These are phyloP conservation scores for Tanacetum coccineum DNA, from an alignment of 129 eudicot genomes.

Conservation along the genomic window DNA sequence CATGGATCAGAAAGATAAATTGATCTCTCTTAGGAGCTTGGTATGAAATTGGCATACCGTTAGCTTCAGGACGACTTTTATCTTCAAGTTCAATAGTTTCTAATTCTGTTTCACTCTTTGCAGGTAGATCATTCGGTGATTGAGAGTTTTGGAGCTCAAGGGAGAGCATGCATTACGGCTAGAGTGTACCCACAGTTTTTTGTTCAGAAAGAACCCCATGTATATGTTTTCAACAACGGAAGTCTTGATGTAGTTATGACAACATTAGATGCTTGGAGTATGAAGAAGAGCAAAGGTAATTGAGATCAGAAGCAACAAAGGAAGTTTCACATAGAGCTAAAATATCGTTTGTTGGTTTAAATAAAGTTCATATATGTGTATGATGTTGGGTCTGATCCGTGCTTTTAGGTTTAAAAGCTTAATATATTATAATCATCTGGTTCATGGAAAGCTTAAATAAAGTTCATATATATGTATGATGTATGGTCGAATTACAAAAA, in stretches of 20 bases:
- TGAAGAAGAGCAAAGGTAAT: constrained; percentile 46
- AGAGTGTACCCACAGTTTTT: constrained; percentile 43
- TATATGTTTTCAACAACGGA: constrained; percentile 52
- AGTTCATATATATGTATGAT: too few species aligned
- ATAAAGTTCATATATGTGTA: constrained; percentile 2
- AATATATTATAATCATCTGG: too few species aligned
- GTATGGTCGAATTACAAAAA: neutral
- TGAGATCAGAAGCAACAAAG: constrained; percentile 9
- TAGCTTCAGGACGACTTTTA: neutral
- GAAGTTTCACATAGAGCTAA: neutral
- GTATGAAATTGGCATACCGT: constrained; percentile 27
- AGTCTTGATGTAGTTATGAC: constrained; percentile 31
- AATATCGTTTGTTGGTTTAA: neutral
- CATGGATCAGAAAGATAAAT: constrained; percentile 33
- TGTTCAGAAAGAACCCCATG: constrained; percentile 30
- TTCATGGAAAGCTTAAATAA: too few species aligned
- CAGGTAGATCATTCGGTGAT: constrained; percentile 57
- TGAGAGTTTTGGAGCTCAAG: constrained; percentile 58
- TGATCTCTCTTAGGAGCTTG: constrained; percentile 57
- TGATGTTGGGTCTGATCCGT: neutral
- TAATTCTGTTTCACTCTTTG: constrained; percentile 9
- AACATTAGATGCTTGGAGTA: constrained; percentile 54
- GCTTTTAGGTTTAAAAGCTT: neutral
- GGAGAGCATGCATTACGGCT: constrained; percentile 53
- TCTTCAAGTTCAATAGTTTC: neutral